Base-by-base conservation (phyloP, 768 basidiomycete species). In the Boletus vermiculosoides region DNA sequence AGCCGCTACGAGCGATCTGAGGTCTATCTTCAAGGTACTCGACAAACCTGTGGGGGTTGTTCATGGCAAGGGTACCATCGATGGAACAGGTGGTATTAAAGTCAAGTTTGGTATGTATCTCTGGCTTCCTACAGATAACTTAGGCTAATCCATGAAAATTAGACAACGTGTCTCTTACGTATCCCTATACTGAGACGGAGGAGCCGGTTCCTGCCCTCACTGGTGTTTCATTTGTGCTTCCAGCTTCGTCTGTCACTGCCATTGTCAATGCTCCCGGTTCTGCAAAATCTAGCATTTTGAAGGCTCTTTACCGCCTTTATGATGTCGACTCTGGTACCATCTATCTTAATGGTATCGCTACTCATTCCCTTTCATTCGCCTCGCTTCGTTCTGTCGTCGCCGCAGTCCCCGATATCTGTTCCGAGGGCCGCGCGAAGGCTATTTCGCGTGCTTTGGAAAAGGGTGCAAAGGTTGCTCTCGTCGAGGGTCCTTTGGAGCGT, bases 241-340 rank as follows among this genome's bases (percentile, higher is more conserved):
- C 90, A 0, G 91, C 88, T 66, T 90, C 90, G 5, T 84, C 86
- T 5, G 87, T 90, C 15, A 94, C 97, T 20, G 96, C 95, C 0
- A 81, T 98, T 22, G 92, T 98, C 15, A 93, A 89, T 22, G 86
- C 89, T 66, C 85, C 86, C 3, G 92, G 91, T 1, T 78, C 88
- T 3, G 87, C 92, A 13, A 95, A 93, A 71, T 90, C 87, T 11
- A 90, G 92, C 0, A 85, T 93, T 54, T 73, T 93, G 49, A 87
- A 92, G n/a, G 78, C 95, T 30, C 77, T 98, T 16, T 97, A 92
- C 72, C 82, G 94, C 22, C 94, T 98, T 75, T 97, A 98, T 70
- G 94, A 98, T 64, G 78, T 94, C 15, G 79, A 82, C 52, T 93
- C 93, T 33, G 81, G 88, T 15, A 77, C 87, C 40, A 94, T 96